These are phyloP conservation scores for Leishmania amazonensis DNA, from an alignment of 208 protist genomes.

Conservation along the genomic window DNA sequence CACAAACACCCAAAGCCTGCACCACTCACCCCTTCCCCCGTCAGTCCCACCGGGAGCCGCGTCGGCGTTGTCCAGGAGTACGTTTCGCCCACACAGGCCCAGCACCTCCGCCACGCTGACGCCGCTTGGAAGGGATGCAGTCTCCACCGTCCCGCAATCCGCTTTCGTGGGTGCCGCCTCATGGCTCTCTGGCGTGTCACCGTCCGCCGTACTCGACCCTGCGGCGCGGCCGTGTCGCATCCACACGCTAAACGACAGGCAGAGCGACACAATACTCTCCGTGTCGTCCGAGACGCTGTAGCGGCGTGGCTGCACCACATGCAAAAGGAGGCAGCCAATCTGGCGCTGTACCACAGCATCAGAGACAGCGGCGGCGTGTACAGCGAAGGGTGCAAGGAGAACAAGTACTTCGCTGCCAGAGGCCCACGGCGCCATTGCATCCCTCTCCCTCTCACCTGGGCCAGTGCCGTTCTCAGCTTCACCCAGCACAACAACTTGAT, in stretches of 20 bases:
- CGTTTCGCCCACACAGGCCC: slow-evolving; percentile 34
- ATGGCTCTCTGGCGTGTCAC: not conserved
- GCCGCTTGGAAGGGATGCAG: slow-evolving; percentile 7
- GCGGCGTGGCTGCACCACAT: slow-evolving; percentile 18
- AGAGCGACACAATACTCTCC: slow-evolving; percentile 38
- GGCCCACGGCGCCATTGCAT: slow-evolving; percentile 9
- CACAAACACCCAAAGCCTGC: slow-evolving; percentile 46
- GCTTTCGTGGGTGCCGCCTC: slow-evolving; percentile 1
- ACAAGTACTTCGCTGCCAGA: slow-evolving; percentile 26
- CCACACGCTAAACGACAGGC: slow-evolving; percentile 26
- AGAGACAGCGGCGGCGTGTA: slow-evolving; percentile 19
- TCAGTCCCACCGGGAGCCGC: not conserved
- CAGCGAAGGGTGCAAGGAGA: slow-evolving; percentile 27
- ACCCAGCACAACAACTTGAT: slow-evolving; percentile 4
- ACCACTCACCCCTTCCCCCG: slow-evolving; percentile 17
- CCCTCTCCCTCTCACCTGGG: not conserved
- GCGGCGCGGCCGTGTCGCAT: slow-evolving; percentile 2
- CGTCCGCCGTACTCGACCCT: not conserved
- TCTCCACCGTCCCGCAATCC: not conserved
- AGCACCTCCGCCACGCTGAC: slow-evolving; percentile 28
- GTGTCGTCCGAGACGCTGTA: slow-evolving; percentile 29
- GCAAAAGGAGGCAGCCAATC: slow-evolving; percentile 14
- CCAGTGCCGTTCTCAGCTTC: not conserved
- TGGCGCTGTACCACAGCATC: slow-evolving; percentile 25
- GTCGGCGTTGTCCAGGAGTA: slow-evolving; percentile 14